These are phyloP conservation scores for Pugionium cornutum DNA, from an alignment of 345 rosid genomes.

Conservation along the genomic window DNA sequence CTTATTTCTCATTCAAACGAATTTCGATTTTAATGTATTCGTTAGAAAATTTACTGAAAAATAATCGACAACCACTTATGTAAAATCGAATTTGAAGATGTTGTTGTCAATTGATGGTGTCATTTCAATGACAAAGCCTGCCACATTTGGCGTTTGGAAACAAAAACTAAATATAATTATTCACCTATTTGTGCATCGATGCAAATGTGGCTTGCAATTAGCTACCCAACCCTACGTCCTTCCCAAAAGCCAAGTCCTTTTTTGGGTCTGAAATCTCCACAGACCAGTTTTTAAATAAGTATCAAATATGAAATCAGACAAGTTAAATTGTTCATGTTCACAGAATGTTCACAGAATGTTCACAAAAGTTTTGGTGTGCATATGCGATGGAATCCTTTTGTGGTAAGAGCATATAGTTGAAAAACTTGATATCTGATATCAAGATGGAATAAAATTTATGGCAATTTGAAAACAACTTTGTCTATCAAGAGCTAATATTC, in stretches of 20 bases:
- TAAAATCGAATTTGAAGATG: too few species aligned
- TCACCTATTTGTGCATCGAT: neutral
- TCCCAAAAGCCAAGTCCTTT: neutral
- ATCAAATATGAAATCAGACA: neutral
- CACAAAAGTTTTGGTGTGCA: neutral
- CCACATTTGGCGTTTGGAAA: neutral
- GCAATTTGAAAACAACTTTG: neutral
- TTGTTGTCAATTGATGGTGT: too few species aligned
- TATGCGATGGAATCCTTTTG: neutral
- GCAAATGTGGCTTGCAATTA: conserved; percentile 15
- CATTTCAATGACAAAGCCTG: too few species aligned
- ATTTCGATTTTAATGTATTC: too few species aligned
- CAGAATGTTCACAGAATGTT: neutral
- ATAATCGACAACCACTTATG: too few species aligned
- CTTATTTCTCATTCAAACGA: too few species aligned
- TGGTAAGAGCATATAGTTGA: neutral
- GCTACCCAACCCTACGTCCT: conserved; percentile 13
- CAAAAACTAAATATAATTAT: neutral
- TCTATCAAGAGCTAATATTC: neutral
- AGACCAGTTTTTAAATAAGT: neutral
- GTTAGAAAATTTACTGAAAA: too few species aligned
- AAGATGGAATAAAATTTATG: neutral
- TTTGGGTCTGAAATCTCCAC: neutral
- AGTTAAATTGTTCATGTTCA: neutral
- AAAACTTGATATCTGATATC: neutral